Base-by-base conservation (phyloP, 768 basidiomycete genomes). In the Xerocomus brunneocitrinus region DNA sequence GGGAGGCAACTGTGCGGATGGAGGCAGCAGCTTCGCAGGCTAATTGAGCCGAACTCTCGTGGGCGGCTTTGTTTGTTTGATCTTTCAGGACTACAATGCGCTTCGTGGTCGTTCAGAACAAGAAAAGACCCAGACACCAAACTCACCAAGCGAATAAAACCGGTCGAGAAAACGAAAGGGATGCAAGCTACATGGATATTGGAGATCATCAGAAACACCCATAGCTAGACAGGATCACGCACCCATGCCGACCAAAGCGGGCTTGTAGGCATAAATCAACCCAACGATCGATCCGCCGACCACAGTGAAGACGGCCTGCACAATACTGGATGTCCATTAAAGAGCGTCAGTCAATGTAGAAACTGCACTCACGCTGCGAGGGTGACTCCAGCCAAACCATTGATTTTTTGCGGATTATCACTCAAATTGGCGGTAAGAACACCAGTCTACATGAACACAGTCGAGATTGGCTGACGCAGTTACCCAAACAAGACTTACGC, bases 1-100 rank as follows among this genome's bases (percentile, higher is more conserved):
- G 75, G 1, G 86, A 78, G 8, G 94, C 92, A 28, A 98, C 94
- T 2, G 95, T 97, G 34, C 90, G 81, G 60, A 98, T 95, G 9
- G 95, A 79, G 9, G 80, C 87, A 25, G 92, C 91, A 32, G 92
- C 91, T 69, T 98, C 95, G 60, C 92, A 94, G 39, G 94, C 94
- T 22, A 94, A 67, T 55, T 95, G 92, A 4, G 94, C 91, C 25
- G 89, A 91, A 4, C 70, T 70, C 60, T 86, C 89, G 64, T 98
- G 91, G 0, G 84, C 75, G 2, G 78, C 77, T 71, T 91, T 91
- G 76, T 91, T 93, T 57, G 75, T 68, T 63, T 89, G 82, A 62
- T 91, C 93, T 67, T 95, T 95, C 57, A 94, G 72, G 1, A 93
- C 89, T 54, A 97, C 92, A 41, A 95, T 87, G 31, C 81, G 85